Conservation (phyloP, 352 stramenopile genomes). For the Pythium aristosporum region DNA sequence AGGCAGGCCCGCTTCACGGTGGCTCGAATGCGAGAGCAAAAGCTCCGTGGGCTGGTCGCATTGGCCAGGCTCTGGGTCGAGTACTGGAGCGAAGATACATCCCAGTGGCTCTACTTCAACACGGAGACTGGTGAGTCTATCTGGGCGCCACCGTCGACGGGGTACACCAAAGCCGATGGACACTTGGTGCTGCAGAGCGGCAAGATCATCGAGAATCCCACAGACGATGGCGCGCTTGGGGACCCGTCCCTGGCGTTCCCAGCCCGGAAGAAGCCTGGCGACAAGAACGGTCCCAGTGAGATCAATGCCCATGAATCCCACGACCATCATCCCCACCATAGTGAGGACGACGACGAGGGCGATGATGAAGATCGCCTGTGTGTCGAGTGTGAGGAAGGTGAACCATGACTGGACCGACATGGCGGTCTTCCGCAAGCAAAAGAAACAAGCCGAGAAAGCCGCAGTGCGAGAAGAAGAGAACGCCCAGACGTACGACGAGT, state of each 20-base stretch:
- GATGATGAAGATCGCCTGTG: constrained; percentile 68
- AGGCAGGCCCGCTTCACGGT: constrained; percentile 48
- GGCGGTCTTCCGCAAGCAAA: constrained; percentile 51
- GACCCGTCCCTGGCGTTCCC: constrained; percentile 31
- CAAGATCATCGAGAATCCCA: constrained; percentile 56
- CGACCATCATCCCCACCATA: constrained; percentile 11
- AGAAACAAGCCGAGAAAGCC: constrained; percentile 35
- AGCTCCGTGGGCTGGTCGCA: constrained; percentile 38
- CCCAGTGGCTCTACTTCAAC: constrained; percentile 82
- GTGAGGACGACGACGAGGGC: constrained; percentile 45
- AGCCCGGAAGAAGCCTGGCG: constrained; percentile 17
- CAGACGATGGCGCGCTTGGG: constrained; percentile 39
- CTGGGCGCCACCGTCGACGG: constrained; percentile 62
- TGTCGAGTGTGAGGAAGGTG: constrained; percentile 71
- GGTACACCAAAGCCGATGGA: constrained; percentile 71
- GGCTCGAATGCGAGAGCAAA: constrained; percentile 31
- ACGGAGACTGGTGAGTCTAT: constrained; percentile 67
- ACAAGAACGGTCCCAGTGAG: not conserved
- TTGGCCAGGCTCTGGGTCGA: constrained; percentile 60
- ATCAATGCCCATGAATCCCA: constrained; percentile 10
- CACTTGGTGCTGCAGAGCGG: constrained; percentile 70
- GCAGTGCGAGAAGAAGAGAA: constrained; percentile 48
- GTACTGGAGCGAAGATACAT: constrained; percentile 75
- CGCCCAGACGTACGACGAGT: constrained; percentile 77
- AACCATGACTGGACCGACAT: constrained; percentile 73